Conservation (phyloP, 352 stramenopile genomes). For the Phytophthora pisi region DNA sequence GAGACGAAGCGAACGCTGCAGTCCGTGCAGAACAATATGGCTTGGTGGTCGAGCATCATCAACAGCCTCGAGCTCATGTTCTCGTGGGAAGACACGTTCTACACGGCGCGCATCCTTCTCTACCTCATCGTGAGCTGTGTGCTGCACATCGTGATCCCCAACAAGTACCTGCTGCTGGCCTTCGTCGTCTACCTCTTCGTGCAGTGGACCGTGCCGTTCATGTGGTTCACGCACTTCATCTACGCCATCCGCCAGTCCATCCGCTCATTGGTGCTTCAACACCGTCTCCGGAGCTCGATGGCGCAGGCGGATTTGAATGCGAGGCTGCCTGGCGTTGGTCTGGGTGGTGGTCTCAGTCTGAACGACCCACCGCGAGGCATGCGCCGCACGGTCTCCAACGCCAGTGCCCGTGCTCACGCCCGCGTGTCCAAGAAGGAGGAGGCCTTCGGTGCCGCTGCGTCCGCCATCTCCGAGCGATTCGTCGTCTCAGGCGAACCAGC, state of each 20-base stretch:
- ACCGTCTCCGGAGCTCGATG: conserved; percentile 68
- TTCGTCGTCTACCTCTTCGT: conserved; percentile 82
- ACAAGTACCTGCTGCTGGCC: conserved; percentile 82
- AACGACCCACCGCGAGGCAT: conserved; percentile 51
- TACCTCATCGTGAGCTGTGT: conserved; percentile 86
- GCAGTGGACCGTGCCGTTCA: conserved; percentile 82
- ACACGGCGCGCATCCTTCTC: conserved; percentile 80
- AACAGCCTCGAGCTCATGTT: conserved; percentile 89
- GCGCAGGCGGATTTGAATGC: conserved; percentile 61
- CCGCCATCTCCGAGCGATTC: conserved; percentile 80
- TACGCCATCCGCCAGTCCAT: conserved; percentile 72
- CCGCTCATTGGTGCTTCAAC: conserved; percentile 75
- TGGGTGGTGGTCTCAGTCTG: conserved; percentile 34
- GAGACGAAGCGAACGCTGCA: conserved; percentile 86
- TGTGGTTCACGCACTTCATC: conserved; percentile 71
- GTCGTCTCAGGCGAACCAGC: conserved; percentile 50
- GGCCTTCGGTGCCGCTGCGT: conserved; percentile 80
- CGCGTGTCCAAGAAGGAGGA: conserved; percentile 87
- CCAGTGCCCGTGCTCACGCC: conserved; percentile 62
- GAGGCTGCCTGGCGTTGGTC: conserved; percentile 38
- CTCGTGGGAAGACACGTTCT: conserved; percentile 88
- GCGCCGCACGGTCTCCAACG: conserved; percentile 65
- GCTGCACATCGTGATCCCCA: conserved; percentile 84
- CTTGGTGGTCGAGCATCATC: conserved; percentile 86
- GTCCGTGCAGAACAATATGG: conserved; percentile 90